Conservation (phyloP, 1,284 basidiomycete species). For the Moesziomyces antarcticus region DNA sequence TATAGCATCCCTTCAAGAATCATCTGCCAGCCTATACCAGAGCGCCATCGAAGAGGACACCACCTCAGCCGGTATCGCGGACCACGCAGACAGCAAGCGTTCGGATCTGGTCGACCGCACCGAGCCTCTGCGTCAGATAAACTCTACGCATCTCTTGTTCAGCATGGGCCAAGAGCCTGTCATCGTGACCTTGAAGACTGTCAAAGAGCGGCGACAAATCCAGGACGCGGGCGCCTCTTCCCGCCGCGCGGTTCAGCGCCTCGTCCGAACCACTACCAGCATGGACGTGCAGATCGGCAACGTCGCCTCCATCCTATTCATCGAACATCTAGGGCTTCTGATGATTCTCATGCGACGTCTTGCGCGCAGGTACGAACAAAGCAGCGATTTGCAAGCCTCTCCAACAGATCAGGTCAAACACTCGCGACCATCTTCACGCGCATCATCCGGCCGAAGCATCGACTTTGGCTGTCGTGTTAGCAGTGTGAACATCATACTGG, state of each 20-base stretch:
- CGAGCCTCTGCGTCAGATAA: background rate
- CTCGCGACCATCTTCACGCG: background rate
- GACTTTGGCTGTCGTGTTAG: conserved; percentile 13
- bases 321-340: conserved; percentile 30
- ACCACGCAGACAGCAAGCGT: background rate
- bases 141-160: conserved; percentile 13
- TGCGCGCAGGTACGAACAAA: background rate
- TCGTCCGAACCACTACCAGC: conserved; percentile 24
- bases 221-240: background rate
- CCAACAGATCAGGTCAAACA: background rate
- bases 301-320: conserved; percentile 22
- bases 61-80: background rate
- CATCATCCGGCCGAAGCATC: conserved; percentile 3
- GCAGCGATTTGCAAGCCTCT: background rate
- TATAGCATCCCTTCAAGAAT: conserved; percentile 23
- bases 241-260: conserved; percentile 19
- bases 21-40: conserved; percentile 41
- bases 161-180: conserved; percentile 30
- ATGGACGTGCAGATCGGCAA: conserved; percentile 32
- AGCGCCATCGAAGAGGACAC: conserved; percentile 28
- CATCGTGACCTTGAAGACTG: conserved; percentile 20
- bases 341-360: conserved; percentile 7
- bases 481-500: conserved; percentile 38
- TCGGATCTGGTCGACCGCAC: background rate
- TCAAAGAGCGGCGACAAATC: conserved; percentile 33